These are phyloP conservation scores for Holtermanniella nyarrowii DNA, from an alignment of 768 basidiomycete genomes.

Conservation along the genomic window DNA sequence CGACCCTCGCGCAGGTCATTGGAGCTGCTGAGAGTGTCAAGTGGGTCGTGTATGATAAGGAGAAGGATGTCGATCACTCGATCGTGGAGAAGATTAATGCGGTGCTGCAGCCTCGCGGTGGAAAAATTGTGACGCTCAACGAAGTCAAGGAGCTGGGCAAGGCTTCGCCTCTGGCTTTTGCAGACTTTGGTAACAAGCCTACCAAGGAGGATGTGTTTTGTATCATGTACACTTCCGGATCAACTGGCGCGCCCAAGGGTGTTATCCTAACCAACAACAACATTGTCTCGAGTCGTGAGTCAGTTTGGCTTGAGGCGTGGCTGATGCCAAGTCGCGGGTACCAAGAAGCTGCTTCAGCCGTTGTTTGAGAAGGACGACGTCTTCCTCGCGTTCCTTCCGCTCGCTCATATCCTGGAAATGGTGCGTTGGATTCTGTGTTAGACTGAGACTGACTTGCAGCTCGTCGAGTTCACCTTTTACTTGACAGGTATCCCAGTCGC, in stretches of 20 bases:
- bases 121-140: conserved; percentile 54
- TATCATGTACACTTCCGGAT: conserved; percentile 63
- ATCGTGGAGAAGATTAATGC: conserved; percentile 54
- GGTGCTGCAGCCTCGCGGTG: conserved; percentile 42
- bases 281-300: conserved; percentile 56
- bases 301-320: neutral
- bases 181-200: conserved; percentile 45
- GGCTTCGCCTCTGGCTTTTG: conserved; percentile 46
- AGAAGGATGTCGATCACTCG: conserved; percentile 18
- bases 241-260: conserved; percentile 87
- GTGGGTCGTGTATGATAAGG: conserved; percentile 73
- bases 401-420: conserved; percentile 37
- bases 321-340: neutral
- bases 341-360: neutral
- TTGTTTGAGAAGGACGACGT: conserved; percentile 12
- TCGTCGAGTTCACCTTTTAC: conserved; percentile 38
- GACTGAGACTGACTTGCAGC: conserved; percentile 3
- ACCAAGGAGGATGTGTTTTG: conserved; percentile 49
- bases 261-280: conserved; percentile 79
- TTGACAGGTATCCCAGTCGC: conserved; percentile 28
- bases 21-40: conserved; percentile 62
- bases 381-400: conserved; percentile 27
- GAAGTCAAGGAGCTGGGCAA: conserved; percentile 60
- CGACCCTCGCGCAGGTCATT: conserved; percentile 61
- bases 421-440: conserved; percentile 5